These are phyloP conservation scores for Phaffia tasmanica DNA, from an alignment of 768 basidiomycete genomes.

Conservation along the genomic window DNA sequence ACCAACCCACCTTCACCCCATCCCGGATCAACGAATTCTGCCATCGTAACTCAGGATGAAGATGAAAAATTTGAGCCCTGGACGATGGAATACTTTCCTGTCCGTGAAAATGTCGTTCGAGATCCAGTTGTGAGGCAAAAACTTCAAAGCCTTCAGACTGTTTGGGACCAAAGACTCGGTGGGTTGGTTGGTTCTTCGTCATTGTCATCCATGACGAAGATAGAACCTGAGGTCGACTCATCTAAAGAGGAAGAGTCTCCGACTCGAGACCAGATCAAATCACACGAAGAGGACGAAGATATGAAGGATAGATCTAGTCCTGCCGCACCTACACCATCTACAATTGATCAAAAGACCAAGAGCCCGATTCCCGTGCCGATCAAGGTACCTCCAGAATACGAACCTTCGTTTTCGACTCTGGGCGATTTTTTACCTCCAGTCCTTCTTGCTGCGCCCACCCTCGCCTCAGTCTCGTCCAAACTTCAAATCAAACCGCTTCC, in stretches of 20 bases:
- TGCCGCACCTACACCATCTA: neutral
- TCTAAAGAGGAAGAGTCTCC: neutral
- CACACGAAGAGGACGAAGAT: neutral
- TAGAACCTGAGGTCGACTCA: neutral
- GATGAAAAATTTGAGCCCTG: constrained; percentile 24
- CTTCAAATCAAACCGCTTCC: constrained; percentile 30
- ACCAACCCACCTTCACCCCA: neutral
- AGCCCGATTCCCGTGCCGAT: neutral
- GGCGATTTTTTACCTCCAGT: constrained; percentile 18
- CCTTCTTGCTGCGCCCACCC: constrained; percentile 13
- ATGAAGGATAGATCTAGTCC: neutral
- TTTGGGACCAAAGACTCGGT: neutral
- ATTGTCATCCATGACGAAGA: neutral
- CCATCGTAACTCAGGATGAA: constrained; percentile 13
- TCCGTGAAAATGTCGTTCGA: constrained; percentile 19
- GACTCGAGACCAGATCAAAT: neutral
- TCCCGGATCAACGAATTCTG: neutral
- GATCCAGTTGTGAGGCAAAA: neutral
- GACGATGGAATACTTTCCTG: constrained; percentile 21
- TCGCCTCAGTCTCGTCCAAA: constrained; percentile 20
- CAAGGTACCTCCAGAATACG: neutral
- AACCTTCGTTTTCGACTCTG: constrained; percentile 8
- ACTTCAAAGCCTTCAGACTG: neutral
- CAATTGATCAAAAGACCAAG: neutral
- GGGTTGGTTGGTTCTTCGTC: neutral